A percentile compares a stretch with the other conserved stretches of the same genome.
phyloP scores from a whole-genome alignment of 257 asterid species.

The Penstemon barbatus region DNA sequence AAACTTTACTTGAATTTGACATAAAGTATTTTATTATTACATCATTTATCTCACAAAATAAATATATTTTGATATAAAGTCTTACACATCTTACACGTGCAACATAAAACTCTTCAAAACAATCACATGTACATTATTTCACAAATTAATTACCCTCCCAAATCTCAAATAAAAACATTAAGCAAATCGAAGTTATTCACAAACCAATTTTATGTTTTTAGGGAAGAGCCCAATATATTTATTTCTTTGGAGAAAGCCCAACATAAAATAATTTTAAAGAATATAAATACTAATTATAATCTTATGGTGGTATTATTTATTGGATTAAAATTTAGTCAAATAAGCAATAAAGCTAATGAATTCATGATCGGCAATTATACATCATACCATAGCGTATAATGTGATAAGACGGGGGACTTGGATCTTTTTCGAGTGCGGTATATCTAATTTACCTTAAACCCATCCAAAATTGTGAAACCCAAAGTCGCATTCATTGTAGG shows the following conservation, averaged over 20 bases:
- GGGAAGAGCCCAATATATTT: not conserved
- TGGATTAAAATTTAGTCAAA: too few species aligned
- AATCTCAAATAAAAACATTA: too few species aligned
- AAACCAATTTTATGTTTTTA: not conserved
- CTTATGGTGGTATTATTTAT: too few species aligned
- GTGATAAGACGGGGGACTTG: conserved; percentile 28
- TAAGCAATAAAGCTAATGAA: not conserved
- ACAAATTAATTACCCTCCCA: too few species aligned
- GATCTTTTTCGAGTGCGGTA: conserved; percentile 40
- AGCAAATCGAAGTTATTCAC: too few species aligned
- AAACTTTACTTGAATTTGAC: too few species aligned
- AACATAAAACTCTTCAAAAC: too few species aligned
- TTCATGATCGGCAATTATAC: not conserved
- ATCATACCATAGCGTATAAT: not conserved
- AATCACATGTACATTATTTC: too few species aligned
- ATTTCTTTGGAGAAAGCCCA: not conserved
- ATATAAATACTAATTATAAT: not conserved
- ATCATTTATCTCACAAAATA: too few species aligned
- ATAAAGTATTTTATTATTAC: too few species aligned
- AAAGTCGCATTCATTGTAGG: conserved; percentile 41
- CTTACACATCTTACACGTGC: too few species aligned
- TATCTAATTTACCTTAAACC: conserved; percentile 40
- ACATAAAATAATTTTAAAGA: not conserved
- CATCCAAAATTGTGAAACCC: conserved; percentile 8
- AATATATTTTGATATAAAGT: too few species aligned